Conservation (phyloP, 1,284 basidiomycete species). For the Sanghuangporus weigelae region DNA sequence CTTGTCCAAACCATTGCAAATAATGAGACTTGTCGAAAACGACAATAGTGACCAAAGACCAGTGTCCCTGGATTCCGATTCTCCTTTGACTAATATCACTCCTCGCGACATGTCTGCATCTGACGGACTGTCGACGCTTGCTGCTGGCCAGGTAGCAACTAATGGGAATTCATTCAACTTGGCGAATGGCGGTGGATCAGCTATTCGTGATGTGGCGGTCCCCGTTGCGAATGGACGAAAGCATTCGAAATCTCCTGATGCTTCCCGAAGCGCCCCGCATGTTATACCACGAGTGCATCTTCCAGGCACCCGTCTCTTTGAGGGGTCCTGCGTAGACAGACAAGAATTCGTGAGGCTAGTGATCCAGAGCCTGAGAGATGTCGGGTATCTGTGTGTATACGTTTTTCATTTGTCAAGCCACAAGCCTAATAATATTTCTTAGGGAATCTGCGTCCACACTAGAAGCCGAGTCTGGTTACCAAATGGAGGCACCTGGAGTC, state of each 20-base stretch:
- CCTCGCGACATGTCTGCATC: constrained; percentile 26
- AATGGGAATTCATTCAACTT: constrained; percentile 1
- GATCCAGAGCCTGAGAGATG: constrained; percentile 86
- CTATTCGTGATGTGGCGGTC: neutral
- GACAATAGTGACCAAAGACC: constrained; percentile 42
- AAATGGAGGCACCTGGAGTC: constrained; percentile 77
- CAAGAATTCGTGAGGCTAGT: constrained; percentile 91
- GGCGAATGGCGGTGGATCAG: constrained; percentile 22
- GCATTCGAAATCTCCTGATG: neutral
- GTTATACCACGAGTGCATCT: constrained; percentile 53
- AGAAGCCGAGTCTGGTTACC: constrained; percentile 90
- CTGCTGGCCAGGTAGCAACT: constrained; percentile 27
- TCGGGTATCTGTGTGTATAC: constrained; percentile 82
- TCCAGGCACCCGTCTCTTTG: constrained; percentile 67
- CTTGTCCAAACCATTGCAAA: constrained; percentile 25
- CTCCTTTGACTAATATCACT: constrained; percentile 48
- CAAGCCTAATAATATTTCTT: neutral
- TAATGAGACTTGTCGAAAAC: constrained; percentile 52
- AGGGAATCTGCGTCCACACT: constrained; percentile 87
- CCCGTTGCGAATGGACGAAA: constrained; percentile 12
- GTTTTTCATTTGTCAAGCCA: neutral
- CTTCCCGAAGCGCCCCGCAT: constrained; percentile 17
- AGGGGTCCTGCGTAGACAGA: constrained; percentile 74
- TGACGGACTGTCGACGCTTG: constrained; percentile 36
- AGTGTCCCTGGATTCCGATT: constrained; percentile 39